phyloP scores from a whole-genome alignment of 2,329 filamentous ascomycete genomes.

The Pseudocercospora cruenta region DNA sequence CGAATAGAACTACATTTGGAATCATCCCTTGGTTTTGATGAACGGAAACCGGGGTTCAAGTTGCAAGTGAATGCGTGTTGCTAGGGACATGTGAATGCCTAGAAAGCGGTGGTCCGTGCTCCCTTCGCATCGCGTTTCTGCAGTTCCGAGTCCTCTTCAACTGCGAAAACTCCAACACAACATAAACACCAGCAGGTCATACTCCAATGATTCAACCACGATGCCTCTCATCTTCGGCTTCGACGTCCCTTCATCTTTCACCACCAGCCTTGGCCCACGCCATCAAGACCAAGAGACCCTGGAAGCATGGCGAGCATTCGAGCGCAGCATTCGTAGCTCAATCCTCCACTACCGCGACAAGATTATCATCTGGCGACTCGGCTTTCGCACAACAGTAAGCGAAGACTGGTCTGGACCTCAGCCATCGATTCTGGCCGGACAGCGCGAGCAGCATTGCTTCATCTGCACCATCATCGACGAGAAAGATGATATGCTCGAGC shows the following conservation, averaged over 20 bases:
- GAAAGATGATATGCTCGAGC: neutral
- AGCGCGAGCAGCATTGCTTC: neutral
- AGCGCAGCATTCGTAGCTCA: neutral
- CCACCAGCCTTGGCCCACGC: neutral
- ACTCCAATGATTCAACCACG: too few relatives aligned
- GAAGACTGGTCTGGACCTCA: neutral
- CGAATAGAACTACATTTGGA: too few relatives aligned
- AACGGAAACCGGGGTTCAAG: neutral
- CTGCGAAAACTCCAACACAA: neutral
- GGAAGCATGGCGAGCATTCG: neutral
- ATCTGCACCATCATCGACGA: neutral
- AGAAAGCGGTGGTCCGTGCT: neutral
- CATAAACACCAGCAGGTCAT: neutral
- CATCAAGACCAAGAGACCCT: neutral
- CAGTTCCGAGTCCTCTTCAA: too few relatives aligned
- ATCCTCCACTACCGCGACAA: neutral
- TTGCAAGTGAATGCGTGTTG: neutral
- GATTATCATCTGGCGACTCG: neutral
- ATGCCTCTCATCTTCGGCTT: conserved; percentile 1
- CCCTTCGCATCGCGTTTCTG: too few relatives aligned
- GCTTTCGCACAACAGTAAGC: neutral
- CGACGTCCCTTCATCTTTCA: neutral
- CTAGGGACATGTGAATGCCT: neutral
- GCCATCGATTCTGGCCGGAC: neutral
- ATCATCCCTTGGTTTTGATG: too few relatives aligned